Conservation (phyloP, 2,329 filamentous ascomycete genomes). For the Thielaviopsis euricoi region DNA sequence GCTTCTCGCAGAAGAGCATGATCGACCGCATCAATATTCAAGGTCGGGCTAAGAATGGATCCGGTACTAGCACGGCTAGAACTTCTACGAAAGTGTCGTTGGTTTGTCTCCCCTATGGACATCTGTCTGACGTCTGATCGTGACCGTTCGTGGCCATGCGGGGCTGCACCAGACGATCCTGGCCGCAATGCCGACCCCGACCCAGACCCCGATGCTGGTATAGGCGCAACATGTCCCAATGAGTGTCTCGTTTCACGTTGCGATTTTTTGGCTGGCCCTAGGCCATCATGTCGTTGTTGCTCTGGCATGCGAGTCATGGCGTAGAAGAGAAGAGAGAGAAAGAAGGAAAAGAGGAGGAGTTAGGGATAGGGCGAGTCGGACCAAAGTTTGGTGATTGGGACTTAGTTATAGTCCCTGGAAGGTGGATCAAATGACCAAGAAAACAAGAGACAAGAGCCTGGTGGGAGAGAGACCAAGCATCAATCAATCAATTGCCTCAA, state of each 20-base stretch:
- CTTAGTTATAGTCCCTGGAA: background rate
- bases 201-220: background rate
- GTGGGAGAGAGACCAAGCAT: background rate
- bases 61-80: slow-evolving; percentile 6
- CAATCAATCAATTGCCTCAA: background rate
- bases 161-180: background rate
- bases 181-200: background rate
- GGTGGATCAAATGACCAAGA: background rate
- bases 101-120: background rate
- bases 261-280: background rate
- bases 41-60: slow-evolving; percentile 18
- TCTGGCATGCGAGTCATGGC: slow-evolving; percentile 1
- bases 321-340: background rate
- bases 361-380: too few relatives aligned
- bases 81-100: slow-evolving; percentile 9
- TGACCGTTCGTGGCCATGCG: slow-evolving; percentile 7
- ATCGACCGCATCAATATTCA: slow-evolving; percentile 35
- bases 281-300: background rate
- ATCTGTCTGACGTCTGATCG: slow-evolving; percentile 6
- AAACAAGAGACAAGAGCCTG: background rate
- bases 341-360: too few relatives aligned
- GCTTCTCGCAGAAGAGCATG: slow-evolving; percentile 34
- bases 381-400: background rate
- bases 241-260: background rate
- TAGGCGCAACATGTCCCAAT: background rate